Evolutionary conservation across 106 monocot genomes (phyloP).

Genomic region (Acorus gramineus): DNA sequence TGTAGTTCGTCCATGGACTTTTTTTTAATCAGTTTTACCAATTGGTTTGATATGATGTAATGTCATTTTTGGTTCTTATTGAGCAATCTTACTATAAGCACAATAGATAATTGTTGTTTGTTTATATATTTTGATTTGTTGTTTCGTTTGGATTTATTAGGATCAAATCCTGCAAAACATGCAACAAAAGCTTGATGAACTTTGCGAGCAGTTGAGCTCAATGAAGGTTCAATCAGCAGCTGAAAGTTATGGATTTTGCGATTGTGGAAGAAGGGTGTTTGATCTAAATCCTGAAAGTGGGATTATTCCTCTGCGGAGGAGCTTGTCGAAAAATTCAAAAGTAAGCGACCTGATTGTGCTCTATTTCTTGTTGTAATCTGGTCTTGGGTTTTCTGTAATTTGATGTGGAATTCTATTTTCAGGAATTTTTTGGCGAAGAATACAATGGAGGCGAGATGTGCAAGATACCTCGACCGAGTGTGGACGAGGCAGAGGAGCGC

Average conservation of each 20-base stretch:
- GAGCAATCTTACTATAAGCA: neutral
- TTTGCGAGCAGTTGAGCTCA: conserved; percentile 56
- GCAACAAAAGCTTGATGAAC: conserved; percentile 78
- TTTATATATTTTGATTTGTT: neutral
- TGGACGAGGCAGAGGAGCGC: conserved; percentile 67
- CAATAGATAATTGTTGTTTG: too few relatives aligned
- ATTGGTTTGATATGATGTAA: neutral
- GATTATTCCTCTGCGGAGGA: too few relatives aligned
- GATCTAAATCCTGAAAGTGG: too few relatives aligned
- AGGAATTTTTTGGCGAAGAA: conserved; percentile 27
- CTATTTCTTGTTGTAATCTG: too few relatives aligned
- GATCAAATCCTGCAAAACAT: conserved; percentile 61
- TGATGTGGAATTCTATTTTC: neutral
- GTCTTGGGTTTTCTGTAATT: too few relatives aligned
- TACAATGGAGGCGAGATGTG: conserved; percentile 17
- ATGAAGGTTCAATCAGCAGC: conserved; percentile 16
- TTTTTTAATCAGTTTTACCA: too few relatives aligned
- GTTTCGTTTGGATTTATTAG: conserved; percentile 13
- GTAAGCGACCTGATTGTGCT: too few relatives aligned
- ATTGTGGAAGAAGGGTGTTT: too few relatives aligned
- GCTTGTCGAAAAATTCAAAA: too few relatives aligned
- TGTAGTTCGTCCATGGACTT: too few relatives aligned
- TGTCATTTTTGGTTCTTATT: neutral
- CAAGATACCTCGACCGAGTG: conserved; percentile 2
- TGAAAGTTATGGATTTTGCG: too few relatives aligned